Evolutionary conservation across 2,329 filamentous ascomycete genomes (phyloP).

Genomic region (Fonsecaea pedrosoi): DNA sequence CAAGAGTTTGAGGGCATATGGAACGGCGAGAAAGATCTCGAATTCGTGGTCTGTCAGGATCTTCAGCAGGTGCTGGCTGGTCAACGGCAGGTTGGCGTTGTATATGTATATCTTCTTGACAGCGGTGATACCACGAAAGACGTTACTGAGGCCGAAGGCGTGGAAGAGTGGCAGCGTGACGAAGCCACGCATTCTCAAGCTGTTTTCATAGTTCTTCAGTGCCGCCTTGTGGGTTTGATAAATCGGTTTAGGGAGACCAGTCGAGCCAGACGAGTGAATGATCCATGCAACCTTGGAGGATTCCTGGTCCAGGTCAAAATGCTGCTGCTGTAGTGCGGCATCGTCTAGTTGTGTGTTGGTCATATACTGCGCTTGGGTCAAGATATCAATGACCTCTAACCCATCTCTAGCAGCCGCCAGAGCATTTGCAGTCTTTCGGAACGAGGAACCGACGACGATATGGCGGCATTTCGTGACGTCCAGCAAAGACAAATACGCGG

Average conservation of each 20-base stretch:
- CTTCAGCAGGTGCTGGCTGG: constrained; percentile 55
- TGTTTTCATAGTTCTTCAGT: constrained; percentile 33
- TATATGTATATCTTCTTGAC: constrained; percentile 61
- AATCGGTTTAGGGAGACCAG: constrained; percentile 56
- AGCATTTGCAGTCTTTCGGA: constrained; percentile 39
- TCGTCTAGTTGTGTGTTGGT: constrained; percentile 32
- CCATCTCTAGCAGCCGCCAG: constrained; percentile 37
- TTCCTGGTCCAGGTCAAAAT: constrained; percentile 40
- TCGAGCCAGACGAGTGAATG: constrained; percentile 58
- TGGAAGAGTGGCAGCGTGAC: constrained; percentile 65
- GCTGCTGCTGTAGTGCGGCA: constrained; percentile 40
- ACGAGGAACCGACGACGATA: constrained; percentile 44
- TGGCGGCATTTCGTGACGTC: constrained; percentile 51
- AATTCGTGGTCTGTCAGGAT: constrained; percentile 54
- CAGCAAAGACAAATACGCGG: constrained; percentile 52
- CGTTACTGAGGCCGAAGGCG: constrained; percentile 63
- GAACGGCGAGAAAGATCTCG: constrained; percentile 65
- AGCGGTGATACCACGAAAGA: constrained; percentile 61
- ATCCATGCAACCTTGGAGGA: constrained; percentile 48
- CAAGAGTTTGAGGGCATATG: constrained; percentile 62
- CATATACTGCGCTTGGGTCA: constrained; percentile 22
- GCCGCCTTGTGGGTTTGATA: constrained; percentile 48
- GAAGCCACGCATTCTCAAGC: constrained; percentile 37
- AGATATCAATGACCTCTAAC: constrained; percentile 44
- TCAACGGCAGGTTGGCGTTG: constrained; percentile 63